phyloP scores from a whole-genome alignment of 176 grass and related monocot species.

The Oryza glaberrima region DNA sequence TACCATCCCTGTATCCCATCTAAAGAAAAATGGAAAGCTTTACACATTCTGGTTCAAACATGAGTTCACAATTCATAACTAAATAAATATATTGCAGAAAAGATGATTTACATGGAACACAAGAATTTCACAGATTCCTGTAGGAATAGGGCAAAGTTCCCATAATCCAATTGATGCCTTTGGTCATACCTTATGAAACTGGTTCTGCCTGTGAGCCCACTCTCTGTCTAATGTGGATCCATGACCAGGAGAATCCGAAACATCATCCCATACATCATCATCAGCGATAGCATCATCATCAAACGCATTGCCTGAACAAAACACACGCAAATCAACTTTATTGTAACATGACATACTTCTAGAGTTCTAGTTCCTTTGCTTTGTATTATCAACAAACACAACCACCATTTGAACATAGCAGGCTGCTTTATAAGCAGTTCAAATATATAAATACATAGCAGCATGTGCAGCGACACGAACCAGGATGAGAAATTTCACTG shows the following conservation, averaged over 20 bases:
- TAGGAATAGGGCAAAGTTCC: background rate
- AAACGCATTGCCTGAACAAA: constrained; percentile 17
- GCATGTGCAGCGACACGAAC: constrained; percentile 4
- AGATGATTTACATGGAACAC: background rate
- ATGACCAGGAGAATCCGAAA: constrained; percentile 42
- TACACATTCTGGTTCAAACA: background rate
- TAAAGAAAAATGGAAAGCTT: constrained; percentile 38
- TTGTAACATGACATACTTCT: constrained; percentile 11
- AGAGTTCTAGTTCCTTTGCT: background rate
- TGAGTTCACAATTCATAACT: background rate
- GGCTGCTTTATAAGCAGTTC: background rate
- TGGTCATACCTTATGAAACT: constrained; percentile 66
- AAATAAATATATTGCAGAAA: background rate
- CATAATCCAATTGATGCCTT: background rate
- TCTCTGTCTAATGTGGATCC: constrained; percentile 63
- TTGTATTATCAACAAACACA: background rate
- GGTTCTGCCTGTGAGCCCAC: constrained; percentile 57
- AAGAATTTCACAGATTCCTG: background rate
- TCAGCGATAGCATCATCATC: background rate
- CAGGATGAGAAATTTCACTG: background rate
- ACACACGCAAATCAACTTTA: constrained; percentile 8
- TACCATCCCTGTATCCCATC: constrained; percentile 95
- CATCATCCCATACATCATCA: constrained; percentile 48
- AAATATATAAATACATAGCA: background rate
- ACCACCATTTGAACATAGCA: background rate